Percentiles rank a stretch among this genome's conserved stretches.
Conservation (phyloP, 805 yeast species). For the Ogataea kodamae region DNA sequence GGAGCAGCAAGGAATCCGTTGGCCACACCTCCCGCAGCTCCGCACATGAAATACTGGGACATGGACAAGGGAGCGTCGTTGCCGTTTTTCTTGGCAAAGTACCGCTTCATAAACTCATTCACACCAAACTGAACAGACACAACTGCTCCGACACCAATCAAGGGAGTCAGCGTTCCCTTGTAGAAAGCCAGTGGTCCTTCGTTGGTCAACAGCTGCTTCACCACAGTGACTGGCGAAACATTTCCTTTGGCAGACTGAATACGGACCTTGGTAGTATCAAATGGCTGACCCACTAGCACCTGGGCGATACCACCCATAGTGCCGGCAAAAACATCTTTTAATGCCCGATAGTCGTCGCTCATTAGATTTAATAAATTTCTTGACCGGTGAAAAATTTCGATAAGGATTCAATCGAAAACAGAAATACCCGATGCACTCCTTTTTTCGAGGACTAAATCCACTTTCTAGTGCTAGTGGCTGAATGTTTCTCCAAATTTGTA, state of each 20-base stretch:
- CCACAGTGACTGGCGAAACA: constrained; percentile 70
- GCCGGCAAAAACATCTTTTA: constrained; percentile 84
- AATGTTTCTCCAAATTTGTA: too few relatives aligned
- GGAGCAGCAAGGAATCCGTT: constrained; percentile 89
- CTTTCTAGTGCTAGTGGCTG: not conserved
- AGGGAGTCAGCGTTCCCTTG: constrained; percentile 90
- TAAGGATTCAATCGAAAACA: constrained; percentile 5
- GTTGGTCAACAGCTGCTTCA: constrained; percentile 60
- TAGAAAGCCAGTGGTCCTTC: constrained; percentile 89
- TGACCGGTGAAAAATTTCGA: constrained; percentile 9
- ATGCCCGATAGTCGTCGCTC: constrained; percentile 38
- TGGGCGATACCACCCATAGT: constrained; percentile 96
- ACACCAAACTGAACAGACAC: constrained; percentile 95
- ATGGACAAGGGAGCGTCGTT: constrained; percentile 46
- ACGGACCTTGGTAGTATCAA: constrained; percentile 91
- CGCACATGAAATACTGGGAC: constrained; percentile 73
- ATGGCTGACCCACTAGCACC: constrained; percentile 93
- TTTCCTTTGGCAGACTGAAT: constrained; percentile 83
- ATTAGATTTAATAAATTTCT: not conserved
- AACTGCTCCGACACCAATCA: constrained; percentile 96
- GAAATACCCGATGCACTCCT: not conserved
- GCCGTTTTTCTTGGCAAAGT: constrained; percentile 46
- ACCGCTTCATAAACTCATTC: constrained; percentile 89
- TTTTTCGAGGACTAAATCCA: not conserved
- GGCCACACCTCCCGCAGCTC: constrained; percentile 89